Evolutionary conservation across 768 basidiomycete species (phyloP).

Genomic region (Harrya chromipes): DNA sequence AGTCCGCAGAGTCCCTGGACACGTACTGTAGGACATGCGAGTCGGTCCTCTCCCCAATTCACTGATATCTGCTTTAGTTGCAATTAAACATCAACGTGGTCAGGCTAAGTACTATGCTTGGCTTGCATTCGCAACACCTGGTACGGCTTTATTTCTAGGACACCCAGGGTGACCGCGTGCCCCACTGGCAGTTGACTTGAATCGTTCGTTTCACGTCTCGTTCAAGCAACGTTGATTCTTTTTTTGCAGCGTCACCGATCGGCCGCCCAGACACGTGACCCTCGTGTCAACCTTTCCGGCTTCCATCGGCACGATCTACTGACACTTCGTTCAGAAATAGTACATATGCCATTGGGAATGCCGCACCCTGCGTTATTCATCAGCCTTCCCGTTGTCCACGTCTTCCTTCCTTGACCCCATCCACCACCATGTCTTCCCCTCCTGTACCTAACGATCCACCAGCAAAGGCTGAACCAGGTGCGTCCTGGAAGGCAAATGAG

Average conservation of each 20-base stretch:
- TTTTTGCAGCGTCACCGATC: no score
- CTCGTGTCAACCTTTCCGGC: slow-evolving; percentile 2
- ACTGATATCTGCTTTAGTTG: no score
- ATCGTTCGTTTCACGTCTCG: no score
- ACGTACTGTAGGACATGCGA: no score
- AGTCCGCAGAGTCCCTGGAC: neutral
- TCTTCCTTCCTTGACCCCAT: neutral
- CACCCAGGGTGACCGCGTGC: no score
- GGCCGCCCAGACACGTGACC: neutral
- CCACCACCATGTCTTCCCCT: slow-evolving; percentile 8
- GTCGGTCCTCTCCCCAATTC: no score
- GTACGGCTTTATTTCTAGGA: no score
- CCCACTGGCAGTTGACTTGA: no score
- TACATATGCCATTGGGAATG: slow-evolving; percentile 4
- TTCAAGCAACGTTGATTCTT: no score
- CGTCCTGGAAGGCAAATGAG: slow-evolving; percentile 39
- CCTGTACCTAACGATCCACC: neutral
- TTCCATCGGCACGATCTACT: neutral
- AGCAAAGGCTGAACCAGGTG: slow-evolving; percentile 23
- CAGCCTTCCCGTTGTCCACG: neutral
- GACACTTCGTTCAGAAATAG: slow-evolving; percentile 10
- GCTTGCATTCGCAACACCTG: no score
- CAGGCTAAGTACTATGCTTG: no score
- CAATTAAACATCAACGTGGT: no score
- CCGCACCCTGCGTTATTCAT: neutral